phyloP scores from a whole-genome alignment of 2,329 filamentous ascomycete genomes.

The Apiospora saccharicola region DNA sequence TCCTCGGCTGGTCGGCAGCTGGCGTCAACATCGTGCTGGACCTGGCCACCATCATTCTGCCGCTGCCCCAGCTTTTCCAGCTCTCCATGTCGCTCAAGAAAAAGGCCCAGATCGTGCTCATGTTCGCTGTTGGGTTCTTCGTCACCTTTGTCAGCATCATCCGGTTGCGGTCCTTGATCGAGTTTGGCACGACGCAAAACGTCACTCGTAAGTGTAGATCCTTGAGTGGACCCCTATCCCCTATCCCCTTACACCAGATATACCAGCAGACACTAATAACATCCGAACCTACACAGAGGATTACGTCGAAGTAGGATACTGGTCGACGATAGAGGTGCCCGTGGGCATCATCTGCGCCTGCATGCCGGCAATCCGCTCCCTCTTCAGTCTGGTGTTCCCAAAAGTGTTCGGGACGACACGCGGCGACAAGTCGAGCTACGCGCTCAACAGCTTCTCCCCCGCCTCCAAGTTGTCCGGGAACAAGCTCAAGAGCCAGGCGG shows the following conservation, averaged over 20 bases:
- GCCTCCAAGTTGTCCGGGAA: constrained; percentile 23
- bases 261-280: background rate
- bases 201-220: constrained; percentile 36
- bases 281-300: constrained; percentile 34
- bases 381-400: constrained; percentile 39
- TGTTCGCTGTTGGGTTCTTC: constrained; percentile 45
- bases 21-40: constrained; percentile 43
- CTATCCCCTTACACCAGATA: background rate
- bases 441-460: constrained; percentile 8
- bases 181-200: constrained; percentile 34
- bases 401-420: constrained; percentile 38
- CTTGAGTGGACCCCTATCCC: background rate
- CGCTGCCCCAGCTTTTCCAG: constrained; percentile 40
- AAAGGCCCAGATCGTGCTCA: constrained; percentile 44
- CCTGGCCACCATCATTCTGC: constrained; percentile 41
- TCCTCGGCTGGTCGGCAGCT: constrained; percentile 43
- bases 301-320: constrained; percentile 41
- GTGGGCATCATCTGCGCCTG: constrained; percentile 44
- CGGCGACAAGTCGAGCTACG: constrained; percentile 23
- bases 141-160: constrained; percentile 38
- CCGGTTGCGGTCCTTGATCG: constrained; percentile 39
- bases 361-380: constrained; percentile 43
- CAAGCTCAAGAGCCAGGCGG: constrained; percentile 26
- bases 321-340: constrained; percentile 45
- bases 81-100: constrained; percentile 41